Evolutionary conservation across 805 yeast genomes (phyloP), one percentile per base, ranked within the genome.

Genomic region (Pichia gijzeniarum): DNA sequence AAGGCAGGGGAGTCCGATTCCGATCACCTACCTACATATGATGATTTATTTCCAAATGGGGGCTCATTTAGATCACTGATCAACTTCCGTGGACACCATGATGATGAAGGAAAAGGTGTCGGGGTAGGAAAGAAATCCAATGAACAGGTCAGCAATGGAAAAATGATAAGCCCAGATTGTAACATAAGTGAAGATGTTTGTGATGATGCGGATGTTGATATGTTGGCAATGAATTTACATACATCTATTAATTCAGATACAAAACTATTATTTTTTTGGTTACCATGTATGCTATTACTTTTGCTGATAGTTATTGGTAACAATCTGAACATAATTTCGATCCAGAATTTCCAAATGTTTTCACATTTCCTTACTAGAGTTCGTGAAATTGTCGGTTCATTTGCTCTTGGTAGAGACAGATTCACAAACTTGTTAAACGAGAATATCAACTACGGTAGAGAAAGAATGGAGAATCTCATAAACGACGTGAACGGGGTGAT

Each of bases 241-340:
- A 75, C 74, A 53, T 66, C 77, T 0, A 67, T 76, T 32, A 72
- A 70, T 54, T 84, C 87, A 56, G 97, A 90, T 64, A 82, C 78
- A 58, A 83, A 88, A 86, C 70, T 90, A 51, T 67, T 87, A 49
- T 86, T 90, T 61, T 89, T 90, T 73, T 90, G 97, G 97, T 65
- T 89, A 47, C 97, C 97, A 13, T 73, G 85, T 33, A 64, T 77
- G 61, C 65, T 87, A 43, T 54, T 82, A 18, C 60, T 85, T 28
- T 63, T 81, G 16, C 66, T 79, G 38, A 50, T 64, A 17, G 49
- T 65, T n/a, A 45, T 63, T 7, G 63, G 61, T 20, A 60, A 53
- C 38, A 59, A 57, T 35, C 53, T 65, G 32, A 53, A 58, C 19
- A 43, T 62, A 21, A 45, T 56, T 22, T 43, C 49, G n/a, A 38